Base-by-base conservation (phyloP, 1,284 basidiomycete genomes). In the Cutaneotrichosporon arboriforme region DNA sequence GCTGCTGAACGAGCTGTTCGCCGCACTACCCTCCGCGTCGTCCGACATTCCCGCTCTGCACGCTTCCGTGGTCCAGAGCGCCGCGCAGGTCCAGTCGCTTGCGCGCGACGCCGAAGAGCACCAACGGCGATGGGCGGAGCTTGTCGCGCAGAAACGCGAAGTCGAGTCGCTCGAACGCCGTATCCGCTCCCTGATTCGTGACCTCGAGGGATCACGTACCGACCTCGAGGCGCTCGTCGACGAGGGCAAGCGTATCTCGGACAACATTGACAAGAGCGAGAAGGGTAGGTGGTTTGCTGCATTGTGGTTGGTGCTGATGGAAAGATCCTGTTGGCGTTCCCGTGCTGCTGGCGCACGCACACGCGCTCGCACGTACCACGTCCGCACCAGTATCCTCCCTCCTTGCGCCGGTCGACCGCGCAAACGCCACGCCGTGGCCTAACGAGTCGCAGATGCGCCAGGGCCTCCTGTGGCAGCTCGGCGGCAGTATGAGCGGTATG, bases 391-490 rank as follows among this genome's bases (percentile, higher is more conserved):
- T 70, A 14, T 65, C 66, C 2, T 46, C 46, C 18, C 50, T 66
- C 2, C 59, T 69, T 23, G 47, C 60, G 10, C 51, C 54, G 4
- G 45, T 62, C 9, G 66, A 69, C 46, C 63, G 59, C 45, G 59
- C 61, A 5, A 60, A 65, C 42, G 64, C 60, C 20, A 50, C 54
- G 8, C 72, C 72, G 8, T 74, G 68, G 67, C 72, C 72, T 0
- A 68, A 61, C 15, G 72, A 74, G 54, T 59, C 57, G 45, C 55
- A 50, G 10, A 74, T 74, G 72, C 59, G 72, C 10, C 51, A 58
- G 58, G 72, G 72, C 8, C 51, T 72, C 21, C 52, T 73, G 41
- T 73, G 70, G 61, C 64, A 66, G 59, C 59, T 68, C 40, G 60
- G 65, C 42, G 71, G 71, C 13, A 69, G 64, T 50, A 72, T 74